phyloP scores from a whole-genome alignment of 768 basidiomycete genomes.

The Trametes punicea region DNA sequence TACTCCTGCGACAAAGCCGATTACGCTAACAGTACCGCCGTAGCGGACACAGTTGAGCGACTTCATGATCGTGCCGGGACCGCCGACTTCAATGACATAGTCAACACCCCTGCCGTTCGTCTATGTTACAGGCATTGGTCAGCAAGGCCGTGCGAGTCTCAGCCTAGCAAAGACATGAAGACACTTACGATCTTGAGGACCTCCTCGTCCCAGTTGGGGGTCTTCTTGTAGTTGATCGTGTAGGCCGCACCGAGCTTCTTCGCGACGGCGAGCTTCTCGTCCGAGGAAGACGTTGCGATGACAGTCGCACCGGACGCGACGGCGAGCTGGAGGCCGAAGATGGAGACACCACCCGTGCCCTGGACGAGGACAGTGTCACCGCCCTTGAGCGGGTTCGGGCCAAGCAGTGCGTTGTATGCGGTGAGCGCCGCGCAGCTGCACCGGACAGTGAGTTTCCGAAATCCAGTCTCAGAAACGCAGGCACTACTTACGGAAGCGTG shows the following conservation, averaged over 20 bases:
- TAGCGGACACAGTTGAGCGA: conserved; percentile 38
- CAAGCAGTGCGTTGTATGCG: conserved; percentile 58
- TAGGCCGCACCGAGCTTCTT: conserved; percentile 50
- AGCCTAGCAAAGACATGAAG: neutral
- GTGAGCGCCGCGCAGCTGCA: conserved; percentile 57
- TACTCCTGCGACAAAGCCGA: conserved; percentile 48
- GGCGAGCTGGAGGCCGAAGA: conserved; percentile 59
- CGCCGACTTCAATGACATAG: conserved; percentile 51
- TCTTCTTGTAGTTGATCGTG: conserved; percentile 60
- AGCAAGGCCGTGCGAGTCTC: neutral
- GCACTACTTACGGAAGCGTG: conserved; percentile 48
- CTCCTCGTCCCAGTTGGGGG: conserved; percentile 56
- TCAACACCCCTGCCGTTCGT: conserved; percentile 33
- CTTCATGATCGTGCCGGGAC: conserved; percentile 46
- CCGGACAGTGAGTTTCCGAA: neutral
- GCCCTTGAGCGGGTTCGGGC: conserved; percentile 47
- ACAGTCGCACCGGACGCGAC: conserved; percentile 60
- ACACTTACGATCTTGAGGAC: conserved; percentile 41
- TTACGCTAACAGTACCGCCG: conserved; percentile 45
- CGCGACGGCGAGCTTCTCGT: conserved; percentile 55
- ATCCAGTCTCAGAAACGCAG: neutral
- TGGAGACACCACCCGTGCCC: conserved; percentile 56
- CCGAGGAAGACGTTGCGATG: conserved; percentile 65
- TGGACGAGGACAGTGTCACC: conserved; percentile 57
- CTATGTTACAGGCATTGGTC: conserved; percentile 15